A percentile compares a stretch with the other conserved stretches of the same genome.
Evolutionary conservation across 768 basidiomycete species (phyloP).

Genomic region (Clitopilus hobsonii): DNA sequence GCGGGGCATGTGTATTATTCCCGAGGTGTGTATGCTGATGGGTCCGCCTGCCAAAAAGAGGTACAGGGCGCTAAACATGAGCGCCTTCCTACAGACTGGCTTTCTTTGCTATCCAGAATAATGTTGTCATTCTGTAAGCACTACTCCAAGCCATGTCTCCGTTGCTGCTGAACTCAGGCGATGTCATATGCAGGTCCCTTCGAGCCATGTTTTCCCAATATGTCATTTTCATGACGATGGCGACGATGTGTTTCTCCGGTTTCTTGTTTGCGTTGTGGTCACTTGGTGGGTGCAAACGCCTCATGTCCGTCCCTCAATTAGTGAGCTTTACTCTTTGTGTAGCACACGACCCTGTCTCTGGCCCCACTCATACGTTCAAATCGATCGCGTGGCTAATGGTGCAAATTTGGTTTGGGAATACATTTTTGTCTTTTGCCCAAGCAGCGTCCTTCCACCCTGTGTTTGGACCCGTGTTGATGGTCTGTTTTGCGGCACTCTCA

Average conservation of each 20-base stretch:
- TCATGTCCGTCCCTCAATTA: background rate
- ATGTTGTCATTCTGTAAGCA: slow-evolving; percentile 71
- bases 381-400: slow-evolving; percentile 80
- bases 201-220: slow-evolving; percentile 82
- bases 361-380: slow-evolving; percentile 29
- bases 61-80: background rate
- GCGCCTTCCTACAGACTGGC: slow-evolving; percentile 44
- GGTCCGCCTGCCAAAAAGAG: background rate
- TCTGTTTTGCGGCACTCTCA: slow-evolving; percentile 70
- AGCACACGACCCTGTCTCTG: slow-evolving; percentile 21
- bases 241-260: slow-evolving; percentile 78
- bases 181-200: slow-evolving; percentile 47
- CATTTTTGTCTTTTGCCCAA: slow-evolving; percentile 53
- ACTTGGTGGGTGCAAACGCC: slow-evolving; percentile 21
- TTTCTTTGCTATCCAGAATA: slow-evolving; percentile 77
- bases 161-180: background rate
- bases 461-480: slow-evolving; percentile 78
- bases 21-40: slow-evolving; percentile 48
- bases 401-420: slow-evolving; percentile 85
- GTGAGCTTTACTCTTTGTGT: background rate
- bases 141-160: background rate
- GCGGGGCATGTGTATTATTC: slow-evolving; percentile 81
- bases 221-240: slow-evolving; percentile 73
- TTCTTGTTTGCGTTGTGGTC: slow-evolving; percentile 51
- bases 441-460: slow-evolving; percentile 61